A percentile compares a stretch with the other conserved stretches of the same genome.
These are phyloP conservation scores for Coemansia sp. DNA, from an alignment of 192 early-diverging fungal genomes.

Conservation along the genomic window DNA sequence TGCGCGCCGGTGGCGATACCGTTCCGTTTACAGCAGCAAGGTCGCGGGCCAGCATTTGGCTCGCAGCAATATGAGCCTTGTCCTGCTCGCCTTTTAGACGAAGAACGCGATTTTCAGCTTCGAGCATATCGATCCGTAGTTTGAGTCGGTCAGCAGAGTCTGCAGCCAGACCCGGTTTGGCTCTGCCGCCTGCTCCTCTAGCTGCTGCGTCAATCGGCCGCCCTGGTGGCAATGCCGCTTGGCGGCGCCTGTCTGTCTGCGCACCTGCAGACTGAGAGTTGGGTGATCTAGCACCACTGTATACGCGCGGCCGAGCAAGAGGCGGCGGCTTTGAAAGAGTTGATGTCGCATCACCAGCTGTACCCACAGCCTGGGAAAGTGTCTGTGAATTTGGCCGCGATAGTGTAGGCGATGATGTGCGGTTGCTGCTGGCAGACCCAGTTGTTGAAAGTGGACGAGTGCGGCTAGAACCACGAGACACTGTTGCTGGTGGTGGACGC, in stretches of 20 bases:
- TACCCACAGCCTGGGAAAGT: conserved; percentile 11
- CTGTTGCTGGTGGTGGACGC: conserved; percentile 28
- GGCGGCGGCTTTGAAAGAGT: conserved; percentile 7
- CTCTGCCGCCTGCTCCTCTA: neutral
- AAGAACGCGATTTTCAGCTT: conserved; percentile 70
- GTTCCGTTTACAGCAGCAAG: conserved; percentile 27
- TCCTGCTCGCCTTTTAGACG: conserved; percentile 67
- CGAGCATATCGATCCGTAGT: conserved; percentile 64
- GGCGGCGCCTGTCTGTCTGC: conserved; percentile 10
- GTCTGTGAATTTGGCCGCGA: conserved; percentile 34
- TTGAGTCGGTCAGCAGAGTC: conserved; percentile 58
- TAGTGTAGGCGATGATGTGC: conserved; percentile 38
- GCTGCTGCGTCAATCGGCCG: conserved; percentile 3
- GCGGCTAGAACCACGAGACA: conserved; percentile 29
- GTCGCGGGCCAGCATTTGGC: conserved; percentile 58
- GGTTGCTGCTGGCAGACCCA: conserved; percentile 33
- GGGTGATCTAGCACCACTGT: conserved; percentile 2
- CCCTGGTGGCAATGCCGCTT: neutral
- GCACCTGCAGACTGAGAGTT: conserved; percentile 1
- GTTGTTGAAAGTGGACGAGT: conserved; percentile 42
- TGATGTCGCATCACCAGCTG: neutral
- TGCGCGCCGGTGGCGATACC: conserved; percentile 18
- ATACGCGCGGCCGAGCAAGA: conserved; percentile 2
- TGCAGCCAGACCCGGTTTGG: neutral
- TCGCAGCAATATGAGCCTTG: conserved; percentile 56